Percentiles rank a stretch among this genome's conserved stretches.
These are phyloP conservation scores for Stachybotrys chlorohalonatus DNA, from an alignment of 2,329 filamentous ascomycete species.

Conservation along the genomic window DNA sequence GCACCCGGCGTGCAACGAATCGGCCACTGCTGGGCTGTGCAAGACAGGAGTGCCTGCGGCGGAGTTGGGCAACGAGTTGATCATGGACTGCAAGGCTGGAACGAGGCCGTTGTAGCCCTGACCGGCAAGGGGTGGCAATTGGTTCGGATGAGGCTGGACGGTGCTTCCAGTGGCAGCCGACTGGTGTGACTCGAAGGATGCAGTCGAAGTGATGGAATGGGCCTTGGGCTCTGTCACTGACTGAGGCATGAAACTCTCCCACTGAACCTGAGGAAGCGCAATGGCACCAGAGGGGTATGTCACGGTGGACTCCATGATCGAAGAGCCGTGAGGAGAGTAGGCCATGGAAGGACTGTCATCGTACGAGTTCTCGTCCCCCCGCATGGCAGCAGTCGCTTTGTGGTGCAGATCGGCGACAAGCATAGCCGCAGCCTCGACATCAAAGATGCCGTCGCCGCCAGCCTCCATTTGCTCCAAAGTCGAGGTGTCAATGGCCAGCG, in stretches of 20 bases:
- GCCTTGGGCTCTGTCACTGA: constrained; percentile 63
- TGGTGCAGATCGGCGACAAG: constrained; percentile 97
- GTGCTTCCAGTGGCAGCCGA: constrained; percentile 52
- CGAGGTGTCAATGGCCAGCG: constrained; percentile 72
- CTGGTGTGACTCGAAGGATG: constrained; percentile 57
- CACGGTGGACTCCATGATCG: constrained; percentile 68
- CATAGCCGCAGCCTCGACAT: constrained; percentile 96
- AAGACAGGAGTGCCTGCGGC: constrained; percentile 62
- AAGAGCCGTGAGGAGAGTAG: constrained; percentile 62
- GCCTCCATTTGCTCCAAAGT: constrained; percentile 89
- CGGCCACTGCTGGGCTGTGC: constrained; percentile 64
- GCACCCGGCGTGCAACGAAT: constrained; percentile 54
- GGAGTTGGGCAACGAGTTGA: constrained; percentile 60
- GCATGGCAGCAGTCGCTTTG: constrained; percentile 72
- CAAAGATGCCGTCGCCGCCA: constrained; percentile 82
- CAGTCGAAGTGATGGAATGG: constrained; percentile 60
- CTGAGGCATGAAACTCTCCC: constrained; percentile 79
- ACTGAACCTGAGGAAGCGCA: constrained; percentile 77
- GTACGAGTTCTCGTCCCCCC: constrained; percentile 45
- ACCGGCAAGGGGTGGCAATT: constrained; percentile 62
- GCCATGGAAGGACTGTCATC: constrained; percentile 53
- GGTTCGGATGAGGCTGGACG: constrained; percentile 47
- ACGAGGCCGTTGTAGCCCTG: constrained; percentile 51
- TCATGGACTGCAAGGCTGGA: constrained; percentile 61
- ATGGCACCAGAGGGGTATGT: constrained; percentile 72